Evolutionary conservation across 805 yeast species (phyloP).

Genomic region (Barnettozyma wickerhamii): DNA sequence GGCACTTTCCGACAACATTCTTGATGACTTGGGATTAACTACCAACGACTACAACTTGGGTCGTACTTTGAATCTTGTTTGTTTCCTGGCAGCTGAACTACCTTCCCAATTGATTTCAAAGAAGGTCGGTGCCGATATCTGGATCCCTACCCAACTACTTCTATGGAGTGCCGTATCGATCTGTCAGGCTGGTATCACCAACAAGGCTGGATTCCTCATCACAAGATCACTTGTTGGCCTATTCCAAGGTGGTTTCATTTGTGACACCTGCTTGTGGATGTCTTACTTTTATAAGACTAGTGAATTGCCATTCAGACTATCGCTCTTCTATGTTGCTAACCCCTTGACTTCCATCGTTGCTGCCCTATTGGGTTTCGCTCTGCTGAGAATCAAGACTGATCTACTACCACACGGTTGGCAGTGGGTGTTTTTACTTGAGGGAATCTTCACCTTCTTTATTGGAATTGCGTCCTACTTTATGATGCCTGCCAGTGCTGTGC

Average conservation of each 20-base stretch:
- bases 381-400: slow-evolving; percentile 45
- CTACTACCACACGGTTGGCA: slow-evolving; percentile 33
- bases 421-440: slow-evolving; percentile 65
- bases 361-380: slow-evolving; percentile 49
- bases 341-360: slow-evolving; percentile 43
- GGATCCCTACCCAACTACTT: slow-evolving; percentile 56
- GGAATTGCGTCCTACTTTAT: slow-evolving; percentile 43
- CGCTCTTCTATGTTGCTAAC: slow-evolving; percentile 56
- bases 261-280: slow-evolving; percentile 59
- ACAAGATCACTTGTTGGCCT: slow-evolving; percentile 51
- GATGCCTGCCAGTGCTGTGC: slow-evolving; percentile 55
- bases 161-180: slow-evolving; percentile 56
- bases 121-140: slow-evolving; percentile 55
- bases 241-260: slow-evolving; percentile 68
- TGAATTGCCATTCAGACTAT: slow-evolving; percentile 55
- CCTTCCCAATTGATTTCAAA: slow-evolving; percentile 68
- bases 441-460: slow-evolving; percentile 48
- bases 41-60: slow-evolving; percentile 59
- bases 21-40: slow-evolving; percentile 46
- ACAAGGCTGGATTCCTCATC: slow-evolving; percentile 38
- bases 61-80: slow-evolving; percentile 46
- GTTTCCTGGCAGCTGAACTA: slow-evolving; percentile 53
- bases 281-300: slow-evolving; percentile 58
- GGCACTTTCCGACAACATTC: slow-evolving; percentile 50
- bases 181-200: slow-evolving; percentile 42